These are phyloP conservation scores for Rutstroemia sydowiana DNA, from an alignment of 2,329 filamentous ascomycete genomes.

Conservation along the genomic window DNA sequence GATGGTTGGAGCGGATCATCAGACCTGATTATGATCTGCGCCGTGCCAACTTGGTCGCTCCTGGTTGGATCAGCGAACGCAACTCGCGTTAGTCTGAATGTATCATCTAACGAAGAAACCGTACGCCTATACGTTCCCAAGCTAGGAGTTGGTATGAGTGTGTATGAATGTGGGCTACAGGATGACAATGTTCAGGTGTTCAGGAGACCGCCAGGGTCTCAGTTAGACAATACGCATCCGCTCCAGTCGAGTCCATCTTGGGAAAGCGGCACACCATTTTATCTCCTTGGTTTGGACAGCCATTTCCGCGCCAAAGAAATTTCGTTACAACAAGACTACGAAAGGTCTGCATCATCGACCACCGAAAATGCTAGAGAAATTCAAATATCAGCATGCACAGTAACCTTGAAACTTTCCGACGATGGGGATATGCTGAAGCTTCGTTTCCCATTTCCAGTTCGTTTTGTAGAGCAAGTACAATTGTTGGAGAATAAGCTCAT, in stretches of 20 bases:
- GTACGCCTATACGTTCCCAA: neutral
- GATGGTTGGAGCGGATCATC: neutral
- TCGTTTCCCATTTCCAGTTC: neutral
- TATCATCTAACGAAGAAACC: neutral
- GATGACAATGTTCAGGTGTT: neutral
- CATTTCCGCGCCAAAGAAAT: neutral
- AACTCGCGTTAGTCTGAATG: neutral
- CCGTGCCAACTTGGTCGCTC: neutral
- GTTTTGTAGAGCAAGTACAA: neutral
- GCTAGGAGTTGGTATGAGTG: neutral
- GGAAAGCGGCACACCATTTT: neutral
- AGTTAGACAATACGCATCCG: neutral
- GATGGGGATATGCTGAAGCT: neutral
- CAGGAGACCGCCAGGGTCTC: neutral
- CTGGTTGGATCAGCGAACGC: neutral
- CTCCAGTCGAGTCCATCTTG: too few species aligned
- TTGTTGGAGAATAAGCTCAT: neutral
- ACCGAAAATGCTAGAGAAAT: neutral
- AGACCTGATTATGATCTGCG: neutral
- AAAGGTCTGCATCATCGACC: neutral
- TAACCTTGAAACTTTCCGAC: neutral
- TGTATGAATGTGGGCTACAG: neutral
- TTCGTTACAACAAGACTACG: neutral
- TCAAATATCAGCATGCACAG: neutral
- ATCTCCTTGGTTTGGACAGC: neutral